Conservation (phyloP, 208 protist genomes). For the Leishmania tropica region DNA sequence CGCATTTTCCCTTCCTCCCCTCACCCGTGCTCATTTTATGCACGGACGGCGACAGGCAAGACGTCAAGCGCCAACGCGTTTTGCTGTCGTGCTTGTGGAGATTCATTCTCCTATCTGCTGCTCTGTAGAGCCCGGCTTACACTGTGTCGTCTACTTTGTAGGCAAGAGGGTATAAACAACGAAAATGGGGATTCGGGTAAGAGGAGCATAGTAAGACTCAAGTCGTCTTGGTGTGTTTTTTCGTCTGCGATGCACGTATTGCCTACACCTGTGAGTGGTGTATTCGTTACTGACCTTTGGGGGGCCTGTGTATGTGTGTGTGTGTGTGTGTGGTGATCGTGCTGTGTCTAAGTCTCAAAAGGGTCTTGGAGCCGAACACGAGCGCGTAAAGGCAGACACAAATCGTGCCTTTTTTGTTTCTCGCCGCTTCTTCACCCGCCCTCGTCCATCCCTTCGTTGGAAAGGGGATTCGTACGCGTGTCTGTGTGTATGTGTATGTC, state of each 20-base stretch:
- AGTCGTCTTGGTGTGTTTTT: not conserved
- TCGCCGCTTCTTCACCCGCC: not conserved
- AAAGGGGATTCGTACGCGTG: not conserved
- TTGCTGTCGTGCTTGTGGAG: not conserved
- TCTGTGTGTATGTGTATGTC: not conserved
- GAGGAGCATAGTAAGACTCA: not conserved
- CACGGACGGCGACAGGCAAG: not conserved
- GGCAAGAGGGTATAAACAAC: not conserved
- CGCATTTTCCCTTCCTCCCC: not conserved
- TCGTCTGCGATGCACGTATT: not conserved
- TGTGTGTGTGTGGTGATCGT: not conserved
- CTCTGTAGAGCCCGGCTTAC: not conserved
- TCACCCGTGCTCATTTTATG: not conserved
- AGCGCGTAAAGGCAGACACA: not conserved
- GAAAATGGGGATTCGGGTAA: not conserved
- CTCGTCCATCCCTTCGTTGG: not conserved
- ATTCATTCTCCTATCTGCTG: not conserved
- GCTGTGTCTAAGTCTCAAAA: not conserved
- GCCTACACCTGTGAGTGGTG: not conserved
- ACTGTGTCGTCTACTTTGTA: not conserved
- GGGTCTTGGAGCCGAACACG: not conserved
- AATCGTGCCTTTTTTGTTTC: not conserved
- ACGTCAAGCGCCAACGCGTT: not conserved
- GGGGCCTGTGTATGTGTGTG: too few species aligned
- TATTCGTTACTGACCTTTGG: not conserved